Base-by-base conservation (phyloP, 2,329 filamentous ascomycete species). In the Diplocarpon rosae region DNA sequence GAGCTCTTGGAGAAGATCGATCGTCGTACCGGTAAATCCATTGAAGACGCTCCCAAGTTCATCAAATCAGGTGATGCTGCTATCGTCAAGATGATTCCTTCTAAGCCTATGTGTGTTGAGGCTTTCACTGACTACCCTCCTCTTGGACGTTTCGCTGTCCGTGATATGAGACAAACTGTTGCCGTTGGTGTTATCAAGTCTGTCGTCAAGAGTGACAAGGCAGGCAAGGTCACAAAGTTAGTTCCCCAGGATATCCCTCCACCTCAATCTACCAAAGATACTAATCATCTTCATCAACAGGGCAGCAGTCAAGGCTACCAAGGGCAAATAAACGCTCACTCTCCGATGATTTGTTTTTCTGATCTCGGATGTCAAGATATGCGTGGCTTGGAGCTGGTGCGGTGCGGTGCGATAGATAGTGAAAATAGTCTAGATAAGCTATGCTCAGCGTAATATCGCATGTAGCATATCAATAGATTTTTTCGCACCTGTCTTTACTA, bases 81-180 rank as follows among this genome's bases (percentile, higher is more conserved):
- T 72, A 98, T 98, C 76, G 92, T 98, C 78, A 96, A 95, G 88
- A 96, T 98, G 92, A 69, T 95, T 79, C 92, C 92, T 69, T 95
- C 90, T 78, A 98, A 98, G 89, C 92, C 92, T 69, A 98, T 98
- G 92, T 98, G 92, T 73, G 92, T 98, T 72, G 92, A 98, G 87
- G 77, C 92, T 63, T 98, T 96, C 88, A 95, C 89, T 65, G 88
- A 95, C 68, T 98, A 96, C 80, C 90, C 92, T 66, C 92, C 92
- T 71, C 88, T 98, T 65, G 92, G 92, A 71, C 90, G 92, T 83
- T 98, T 98, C 81, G 92, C 92, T 71, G 92, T 98, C 80, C 90
- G 90, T 84, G 90, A 49, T 35, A 95, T 95, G 89, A 75, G 77
- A 68, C 78, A 85, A 69, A 90, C 85, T 10, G 85, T 92, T 61